phyloP scores from a whole-genome alignment of 2,329 filamentous ascomycete species.

The Curvularia spicifera region DNA sequence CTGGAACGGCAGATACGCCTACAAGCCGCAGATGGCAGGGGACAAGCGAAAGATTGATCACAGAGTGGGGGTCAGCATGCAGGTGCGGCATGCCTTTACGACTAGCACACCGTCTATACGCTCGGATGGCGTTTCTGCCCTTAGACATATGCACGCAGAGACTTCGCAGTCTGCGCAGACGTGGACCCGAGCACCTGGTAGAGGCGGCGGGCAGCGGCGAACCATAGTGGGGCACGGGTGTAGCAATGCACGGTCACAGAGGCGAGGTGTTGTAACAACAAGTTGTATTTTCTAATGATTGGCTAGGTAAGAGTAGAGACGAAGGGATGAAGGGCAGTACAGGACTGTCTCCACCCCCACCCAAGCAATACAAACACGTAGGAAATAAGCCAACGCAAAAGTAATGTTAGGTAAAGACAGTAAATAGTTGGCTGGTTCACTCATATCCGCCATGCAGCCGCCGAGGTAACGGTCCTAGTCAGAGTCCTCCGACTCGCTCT shows the following conservation, averaged over 20 bases:
- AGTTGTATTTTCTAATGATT: constrained; percentile 15
- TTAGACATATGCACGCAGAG: constrained; percentile 15
- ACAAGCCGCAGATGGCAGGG: neutral
- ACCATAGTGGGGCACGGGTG: constrained; percentile 13
- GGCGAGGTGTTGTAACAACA: constrained; percentile 15
- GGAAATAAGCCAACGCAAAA: constrained; percentile 17
- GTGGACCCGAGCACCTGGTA: constrained; percentile 23
- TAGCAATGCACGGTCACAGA: constrained; percentile 16
- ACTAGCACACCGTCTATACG: neutral
- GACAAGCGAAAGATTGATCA: constrained; percentile 5
- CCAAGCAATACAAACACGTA: constrained; percentile 6
- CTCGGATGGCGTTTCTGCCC: constrained; percentile 1
- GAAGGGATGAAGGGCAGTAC: constrained; percentile 20
- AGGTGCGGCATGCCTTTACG: neutral
- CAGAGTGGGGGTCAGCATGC: constrained; percentile 4
- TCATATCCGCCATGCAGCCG: constrained; percentile 8
- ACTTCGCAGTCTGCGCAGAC: constrained; percentile 17
- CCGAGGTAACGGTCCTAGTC: constrained; percentile 26
- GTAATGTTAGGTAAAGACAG: constrained; percentile 14
- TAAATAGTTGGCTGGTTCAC: constrained; percentile 15
- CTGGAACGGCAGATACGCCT: neutral
- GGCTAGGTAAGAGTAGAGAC: constrained; percentile 18
- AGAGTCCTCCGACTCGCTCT: constrained; percentile 60
- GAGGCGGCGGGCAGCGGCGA: constrained; percentile 10
- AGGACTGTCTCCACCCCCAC: constrained; percentile 9